Evolutionary conservation across 1,284 basidiomycete species (phyloP).

Genomic region (Apiotrichum montevideense): DNA sequence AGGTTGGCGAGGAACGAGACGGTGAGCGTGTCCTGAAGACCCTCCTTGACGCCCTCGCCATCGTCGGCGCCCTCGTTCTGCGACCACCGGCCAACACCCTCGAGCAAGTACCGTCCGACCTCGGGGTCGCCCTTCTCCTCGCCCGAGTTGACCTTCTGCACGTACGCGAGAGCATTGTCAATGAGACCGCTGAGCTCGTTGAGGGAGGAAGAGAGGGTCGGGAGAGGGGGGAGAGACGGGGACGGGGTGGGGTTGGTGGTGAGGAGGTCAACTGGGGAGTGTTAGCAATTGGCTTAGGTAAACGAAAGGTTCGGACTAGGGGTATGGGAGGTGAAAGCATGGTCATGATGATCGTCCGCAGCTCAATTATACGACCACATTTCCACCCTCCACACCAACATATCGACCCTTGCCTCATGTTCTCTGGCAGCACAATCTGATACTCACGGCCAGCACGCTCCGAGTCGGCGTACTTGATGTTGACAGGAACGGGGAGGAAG

Average conservation of each 20-base stretch:
- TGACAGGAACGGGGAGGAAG: conserved; percentile 79
- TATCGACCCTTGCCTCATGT: background rate
- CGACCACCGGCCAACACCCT: conserved; percentile 65
- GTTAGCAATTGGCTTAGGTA: background rate
- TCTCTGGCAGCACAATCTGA: background rate
- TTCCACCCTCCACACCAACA: background rate
- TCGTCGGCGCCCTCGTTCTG: conserved; percentile 48
- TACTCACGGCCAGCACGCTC: conserved; percentile 77
- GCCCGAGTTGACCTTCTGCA: conserved; percentile 72
- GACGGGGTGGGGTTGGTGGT: conserved; percentile 42
- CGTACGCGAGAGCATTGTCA: conserved; percentile 69
- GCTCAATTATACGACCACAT: too few relatives aligned
- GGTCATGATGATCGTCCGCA: too few relatives aligned
- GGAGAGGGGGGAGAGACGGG: conserved; percentile 37
- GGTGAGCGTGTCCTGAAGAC: conserved; percentile 77
- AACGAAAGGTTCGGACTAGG: background rate
- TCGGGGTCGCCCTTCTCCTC: conserved; percentile 75
- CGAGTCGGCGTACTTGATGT: conserved; percentile 70
- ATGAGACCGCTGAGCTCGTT: conserved; percentile 49
- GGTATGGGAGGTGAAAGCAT: background rate
- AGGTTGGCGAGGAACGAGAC: conserved; percentile 92
- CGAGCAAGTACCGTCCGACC: conserved; percentile 86
- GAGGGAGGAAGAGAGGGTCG: conserved; percentile 40
- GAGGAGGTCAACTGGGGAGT: conserved; percentile 65
- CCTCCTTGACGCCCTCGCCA: conserved; percentile 45